Evolutionary conservation across 106 monocot genomes (phyloP), one percentile per base, ranked within the genome.

Genomic region (Phalaenopsis aphrodite): DNA sequence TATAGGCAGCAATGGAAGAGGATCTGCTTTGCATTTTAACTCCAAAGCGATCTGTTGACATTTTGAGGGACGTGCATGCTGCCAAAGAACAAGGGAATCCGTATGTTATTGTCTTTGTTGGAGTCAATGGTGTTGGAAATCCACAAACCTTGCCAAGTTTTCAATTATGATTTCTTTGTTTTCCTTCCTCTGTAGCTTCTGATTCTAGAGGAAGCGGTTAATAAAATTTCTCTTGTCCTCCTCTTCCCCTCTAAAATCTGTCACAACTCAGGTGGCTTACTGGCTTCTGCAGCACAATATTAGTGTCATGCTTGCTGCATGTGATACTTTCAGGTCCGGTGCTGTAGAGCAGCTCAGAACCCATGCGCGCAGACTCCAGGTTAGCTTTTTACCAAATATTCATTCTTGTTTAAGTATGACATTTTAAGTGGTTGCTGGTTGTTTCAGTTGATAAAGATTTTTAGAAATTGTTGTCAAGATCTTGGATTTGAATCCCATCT

Each of bases 91-190:
- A 93, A 81, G 94, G 98, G 30, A 98, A 89, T 64, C 98, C 94
- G n/a, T 98, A 98, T 87, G 94, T 98, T 78, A 81, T 98, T 85
- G 94, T 92, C 57, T 98, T 98, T 81, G 89, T 98, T 80, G 98
- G 98, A 45, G 98, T 98, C 56, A 98, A 98, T 87, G 98, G 94
- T 77, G 98, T 98, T 79, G 98, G 45, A 98, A 98, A 78, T 98
- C 98, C 48, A 98, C 94, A 49, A 98, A 98, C 85, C 98, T 98
- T 83, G 98, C 98, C n/a, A 98, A 98, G 89, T 94, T 98, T 76
- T 75, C 41, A 55, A 15, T 24, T 38, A 68, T 42, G 10, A 42
- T 49, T 43, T 76, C 8, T 19, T 49, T 21, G 30, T 74, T 19
- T 45, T 45, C 42, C 11, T 43, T 42, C 69, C 8, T 69, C 38